Conservation (phyloP, 2,329 filamentous ascomycete species). For the Mycosphaerella sp. region DNA sequence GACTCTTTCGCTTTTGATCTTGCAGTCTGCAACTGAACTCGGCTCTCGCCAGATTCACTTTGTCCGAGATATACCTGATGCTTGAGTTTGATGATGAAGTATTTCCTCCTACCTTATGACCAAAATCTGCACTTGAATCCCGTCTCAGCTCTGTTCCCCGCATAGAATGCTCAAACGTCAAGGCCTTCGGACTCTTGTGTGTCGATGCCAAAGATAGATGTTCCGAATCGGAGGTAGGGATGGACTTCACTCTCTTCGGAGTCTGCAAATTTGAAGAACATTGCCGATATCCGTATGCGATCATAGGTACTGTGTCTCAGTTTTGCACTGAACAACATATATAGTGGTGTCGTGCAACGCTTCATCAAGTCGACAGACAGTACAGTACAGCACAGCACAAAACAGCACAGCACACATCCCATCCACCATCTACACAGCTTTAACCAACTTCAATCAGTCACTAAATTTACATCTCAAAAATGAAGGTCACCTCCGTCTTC, state of each 20-base stretch:
- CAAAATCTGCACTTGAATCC: no score
- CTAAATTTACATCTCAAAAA: slow-evolving; percentile 2
- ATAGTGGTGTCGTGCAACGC: background rate
- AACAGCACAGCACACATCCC: background rate
- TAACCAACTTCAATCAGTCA: background rate
- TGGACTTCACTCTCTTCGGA: background rate
- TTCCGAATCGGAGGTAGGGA: background rate
- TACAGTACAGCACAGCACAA: no score
- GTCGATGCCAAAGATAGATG: background rate
- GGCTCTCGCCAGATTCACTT: background rate
- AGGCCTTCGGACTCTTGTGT: background rate
- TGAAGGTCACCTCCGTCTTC: slow-evolving; percentile 10
- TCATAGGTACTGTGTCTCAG: background rate
- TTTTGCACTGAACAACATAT: background rate
- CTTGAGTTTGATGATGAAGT: background rate
- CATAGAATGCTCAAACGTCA: background rate
- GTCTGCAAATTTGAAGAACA: background rate
- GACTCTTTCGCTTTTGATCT: background rate
- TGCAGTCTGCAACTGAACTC: slow-evolving; percentile 1
- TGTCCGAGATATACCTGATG: background rate
- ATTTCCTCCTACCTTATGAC: no score
- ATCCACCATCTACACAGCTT: background rate
- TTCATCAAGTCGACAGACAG: background rate
- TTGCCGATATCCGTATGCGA: background rate
- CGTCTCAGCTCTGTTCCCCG: background rate